phyloP scores from a whole-genome alignment of 2,329 filamentous ascomycete species.

The Celoporthe dispersa region DNA sequence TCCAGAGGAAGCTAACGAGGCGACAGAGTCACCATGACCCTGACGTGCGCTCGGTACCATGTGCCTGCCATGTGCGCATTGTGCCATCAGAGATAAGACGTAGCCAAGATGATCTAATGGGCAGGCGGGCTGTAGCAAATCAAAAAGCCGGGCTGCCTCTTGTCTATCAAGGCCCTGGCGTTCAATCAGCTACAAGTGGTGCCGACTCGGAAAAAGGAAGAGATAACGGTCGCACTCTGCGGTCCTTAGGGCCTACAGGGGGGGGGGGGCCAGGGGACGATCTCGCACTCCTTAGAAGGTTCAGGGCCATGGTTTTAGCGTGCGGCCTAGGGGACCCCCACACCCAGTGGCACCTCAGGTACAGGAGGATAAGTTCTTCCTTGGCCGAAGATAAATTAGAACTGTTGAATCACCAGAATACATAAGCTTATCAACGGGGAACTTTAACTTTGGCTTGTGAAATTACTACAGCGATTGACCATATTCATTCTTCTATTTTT shows the following conservation, averaged over 20 bases:
- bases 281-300: neutral
- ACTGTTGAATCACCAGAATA: neutral
- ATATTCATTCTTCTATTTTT: neutral
- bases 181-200: no score
- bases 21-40: neutral
- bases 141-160: neutral
- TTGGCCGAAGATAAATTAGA: neutral
- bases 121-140: neutral
- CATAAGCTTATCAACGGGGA: neutral
- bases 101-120: conserved; percentile 8
- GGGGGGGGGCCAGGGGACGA: neutral
- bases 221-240: conserved; percentile 10
- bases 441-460: neutral
- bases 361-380: neutral
- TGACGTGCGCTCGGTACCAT: neutral
- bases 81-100: conserved; percentile 4
- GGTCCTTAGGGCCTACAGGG: no score
- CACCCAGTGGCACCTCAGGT: neutral
- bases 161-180: neutral
- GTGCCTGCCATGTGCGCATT: neutral
- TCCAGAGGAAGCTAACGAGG: neutral
- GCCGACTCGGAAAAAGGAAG: neutral
- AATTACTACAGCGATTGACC: neutral
- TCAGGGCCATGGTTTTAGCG: neutral
- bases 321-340: neutral